phyloP scores from a whole-genome alignment of 2,329 filamentous ascomycete species.

The Fusarium albidum region DNA sequence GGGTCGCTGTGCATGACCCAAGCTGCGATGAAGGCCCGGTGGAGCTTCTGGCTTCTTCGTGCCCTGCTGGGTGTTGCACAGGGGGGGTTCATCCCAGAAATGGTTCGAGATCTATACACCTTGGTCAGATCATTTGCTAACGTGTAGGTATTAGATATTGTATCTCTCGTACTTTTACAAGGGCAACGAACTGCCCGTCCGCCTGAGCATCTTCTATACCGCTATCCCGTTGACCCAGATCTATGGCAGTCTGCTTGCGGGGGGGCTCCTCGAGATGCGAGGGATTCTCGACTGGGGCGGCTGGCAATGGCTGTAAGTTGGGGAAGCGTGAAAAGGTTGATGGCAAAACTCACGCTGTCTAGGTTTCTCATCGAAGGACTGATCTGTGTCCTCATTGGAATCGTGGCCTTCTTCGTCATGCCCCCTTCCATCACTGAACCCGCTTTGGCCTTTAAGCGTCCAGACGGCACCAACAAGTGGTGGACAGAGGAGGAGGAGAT shows the following conservation, averaged over 20 bases:
- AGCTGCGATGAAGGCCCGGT: slow-evolving; percentile 10
- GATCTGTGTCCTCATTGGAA: slow-evolving; percentile 56
- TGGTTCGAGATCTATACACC: slow-evolving; percentile 33
- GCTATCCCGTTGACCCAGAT: slow-evolving; percentile 52
- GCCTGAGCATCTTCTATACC: slow-evolving; percentile 53
- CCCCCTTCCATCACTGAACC: slow-evolving; percentile 46
- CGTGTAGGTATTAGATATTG: slow-evolving; percentile 36
- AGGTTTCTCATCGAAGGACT: slow-evolving; percentile 60
- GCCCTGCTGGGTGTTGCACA: slow-evolving; percentile 47
- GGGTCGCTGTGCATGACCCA: slow-evolving; percentile 53
- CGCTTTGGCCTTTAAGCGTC: slow-evolving; percentile 9
- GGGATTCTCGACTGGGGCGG: slow-evolving; percentile 47
- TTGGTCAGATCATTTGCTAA: background rate
- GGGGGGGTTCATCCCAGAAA: slow-evolving; percentile 52
- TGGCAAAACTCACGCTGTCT: background rate
- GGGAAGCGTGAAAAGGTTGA: background rate
- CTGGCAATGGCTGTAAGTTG: slow-evolving; percentile 56
- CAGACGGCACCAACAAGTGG: slow-evolving; percentile 60
- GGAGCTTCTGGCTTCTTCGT: slow-evolving; percentile 35
- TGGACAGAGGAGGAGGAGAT: slow-evolving; percentile 66
- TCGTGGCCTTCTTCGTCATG: slow-evolving; percentile 64
- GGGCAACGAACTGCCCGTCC: slow-evolving; percentile 37
- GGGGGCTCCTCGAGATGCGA: slow-evolving; percentile 51
- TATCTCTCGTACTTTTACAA: slow-evolving; percentile 57
- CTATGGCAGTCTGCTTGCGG: slow-evolving; percentile 48